Percentiles rank a stretch among this genome's conserved stretches.
phyloP scores from a whole-genome alignment of 371 early-diverging fungal genomes.

The Apophysomyces ossiformis region DNA sequence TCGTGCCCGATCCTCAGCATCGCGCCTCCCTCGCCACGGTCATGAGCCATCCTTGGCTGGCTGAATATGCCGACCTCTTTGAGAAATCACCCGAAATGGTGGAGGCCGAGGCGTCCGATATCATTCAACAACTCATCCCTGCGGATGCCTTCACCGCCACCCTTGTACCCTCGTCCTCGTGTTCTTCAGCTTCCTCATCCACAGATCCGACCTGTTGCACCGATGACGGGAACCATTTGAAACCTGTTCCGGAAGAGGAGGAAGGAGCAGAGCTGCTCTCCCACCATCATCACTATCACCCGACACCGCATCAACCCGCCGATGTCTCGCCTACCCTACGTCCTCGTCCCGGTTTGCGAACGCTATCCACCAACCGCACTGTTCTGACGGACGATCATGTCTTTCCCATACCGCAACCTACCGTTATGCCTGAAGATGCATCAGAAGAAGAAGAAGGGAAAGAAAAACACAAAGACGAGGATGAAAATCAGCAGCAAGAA shows the following conservation, averaged over 20 bases:
- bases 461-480: not conserved
- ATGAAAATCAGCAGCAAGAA: not conserved
- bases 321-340: slow-evolving; percentile 3
- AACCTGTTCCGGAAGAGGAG: slow-evolving; percentile 2
- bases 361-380: slow-evolving; percentile 1
- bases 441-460: not conserved
- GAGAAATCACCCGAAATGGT: slow-evolving; percentile 1
- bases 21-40: slow-evolving; percentile 56
- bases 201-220: not conserved
- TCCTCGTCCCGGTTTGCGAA: slow-evolving; percentile 1
- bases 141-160: not conserved
- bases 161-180: not conserved
- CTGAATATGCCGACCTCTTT: slow-evolving; percentile 13
- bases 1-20: slow-evolving; percentile 54
- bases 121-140: not conserved
- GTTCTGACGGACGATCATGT: not conserved
- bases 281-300: not conserved
- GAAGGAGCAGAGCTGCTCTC: not conserved
- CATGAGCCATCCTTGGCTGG: slow-evolving; percentile 46
- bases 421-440: not conserved
- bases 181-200: not conserved
- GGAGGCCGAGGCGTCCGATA: slow-evolving; percentile 7
- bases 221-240: not conserved
- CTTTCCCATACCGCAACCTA: not conserved
- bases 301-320: not conserved